phyloP scores from a whole-genome alignment of 2,329 filamentous ascomycete genomes.

The Neofusicoccum kwambonambiense region DNA sequence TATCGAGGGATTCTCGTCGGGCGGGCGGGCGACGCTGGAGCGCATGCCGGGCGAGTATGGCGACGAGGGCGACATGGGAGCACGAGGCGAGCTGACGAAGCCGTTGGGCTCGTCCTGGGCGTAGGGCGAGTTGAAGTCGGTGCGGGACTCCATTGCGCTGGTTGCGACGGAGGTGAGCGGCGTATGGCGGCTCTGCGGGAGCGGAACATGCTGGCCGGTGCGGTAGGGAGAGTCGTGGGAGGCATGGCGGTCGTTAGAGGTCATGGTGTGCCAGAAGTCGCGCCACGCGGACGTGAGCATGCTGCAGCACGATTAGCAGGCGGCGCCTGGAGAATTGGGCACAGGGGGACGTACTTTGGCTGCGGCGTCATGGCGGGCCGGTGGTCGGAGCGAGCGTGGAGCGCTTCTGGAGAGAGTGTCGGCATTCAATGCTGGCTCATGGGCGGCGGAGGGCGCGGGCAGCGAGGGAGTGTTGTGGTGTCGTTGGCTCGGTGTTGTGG shows the following conservation, averaged over 20 bases:
- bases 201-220: slow-evolving; percentile 83
- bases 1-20: slow-evolving; percentile 57
- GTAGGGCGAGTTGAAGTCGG: slow-evolving; percentile 78
- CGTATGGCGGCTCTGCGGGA: slow-evolving; percentile 77
- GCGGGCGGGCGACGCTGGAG: slow-evolving; percentile 68
- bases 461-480: slow-evolving; percentile 1
- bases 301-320: slow-evolving; percentile 6
- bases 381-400: background rate
- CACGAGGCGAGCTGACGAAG: slow-evolving; percentile 58
- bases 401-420: background rate
- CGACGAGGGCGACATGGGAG: slow-evolving; percentile 60
- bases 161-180: slow-evolving; percentile 86
- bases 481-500: background rate
- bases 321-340: background rate
- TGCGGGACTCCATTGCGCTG: slow-evolving; percentile 78
- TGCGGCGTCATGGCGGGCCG: slow-evolving; percentile 6
- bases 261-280: slow-evolving; percentile 89
- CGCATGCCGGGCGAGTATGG: slow-evolving; percentile 90
- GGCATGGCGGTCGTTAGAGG: slow-evolving; percentile 78
- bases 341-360: slow-evolving; percentile 16
- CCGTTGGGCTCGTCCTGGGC: slow-evolving; percentile 68
- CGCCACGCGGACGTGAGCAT: slow-evolving; percentile 60
- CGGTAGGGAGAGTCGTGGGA: slow-evolving; percentile 90
- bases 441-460: background rate
- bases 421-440: slow-evolving; percentile 15